Base-by-base conservation (phyloP, 176 grass and related monocot genomes). In the Oryza glaberrima region DNA sequence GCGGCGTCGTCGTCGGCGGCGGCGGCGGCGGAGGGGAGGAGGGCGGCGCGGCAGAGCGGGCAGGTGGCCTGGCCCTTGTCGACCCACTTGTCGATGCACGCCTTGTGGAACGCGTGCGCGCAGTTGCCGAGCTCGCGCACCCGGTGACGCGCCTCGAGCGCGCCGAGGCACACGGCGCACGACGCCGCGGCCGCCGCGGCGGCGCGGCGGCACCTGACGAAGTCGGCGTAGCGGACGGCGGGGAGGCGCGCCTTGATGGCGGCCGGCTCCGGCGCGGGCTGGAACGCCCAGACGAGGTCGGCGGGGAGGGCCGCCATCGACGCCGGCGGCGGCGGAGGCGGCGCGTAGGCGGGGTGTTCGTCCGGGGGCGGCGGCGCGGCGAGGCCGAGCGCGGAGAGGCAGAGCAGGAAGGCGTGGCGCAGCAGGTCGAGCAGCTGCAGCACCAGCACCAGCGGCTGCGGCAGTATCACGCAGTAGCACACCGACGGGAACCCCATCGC, bases 71-170 rank as follows among this genome's bases (percentile, higher is more conserved):
- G 91, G 6, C 94, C 94, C 91, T 94, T 91, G 77, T 97, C 89
- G 71, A 97, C 87, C 94, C 91, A 97, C 88, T 94, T 94, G 76
- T 97, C 94, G 79, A 97, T 94, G 61, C 94, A 97, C 3, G 88
- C 91, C 73, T 66, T 94, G 65, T 97, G 94, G 88, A 97, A 97
- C 23, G 88, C 89, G 88, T 97, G 94, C 36, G 80, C 86, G 77
- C 91, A 94, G 76, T 88, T 90, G 71, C 89, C 82, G 17, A 97
- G 86, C 85, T 97, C 94, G 0, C 91, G 88, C n/a, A 92, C 89
- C 45, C 90, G 91, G 81, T 97, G 81, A 7, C 82, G 77, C 43
- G 65, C 48, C 68, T 90, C 81, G 64, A 97, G 88, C 83, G 87
- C 81, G 56, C 89, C 94, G 9, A 97, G 86, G 80, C 94, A 97